phyloP scores from a whole-genome alignment of 83 land plant species.

The Picea engelmannii region DNA sequence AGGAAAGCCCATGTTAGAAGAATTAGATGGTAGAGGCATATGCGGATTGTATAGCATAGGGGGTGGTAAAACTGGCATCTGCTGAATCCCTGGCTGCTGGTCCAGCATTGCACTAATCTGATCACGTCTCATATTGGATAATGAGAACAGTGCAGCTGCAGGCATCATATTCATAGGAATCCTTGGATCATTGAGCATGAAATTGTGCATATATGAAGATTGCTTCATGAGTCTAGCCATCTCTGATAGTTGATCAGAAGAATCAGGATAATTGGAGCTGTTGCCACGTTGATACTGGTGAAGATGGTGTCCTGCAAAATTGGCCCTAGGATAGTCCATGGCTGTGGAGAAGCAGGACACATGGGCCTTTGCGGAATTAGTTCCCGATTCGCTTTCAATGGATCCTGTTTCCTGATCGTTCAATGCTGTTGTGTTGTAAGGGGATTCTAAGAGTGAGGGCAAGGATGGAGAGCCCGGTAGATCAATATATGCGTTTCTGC shows the following conservation, averaged over 20 bases:
- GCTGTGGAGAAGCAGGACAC: slow-evolving; percentile 5
- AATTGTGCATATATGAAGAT: no score
- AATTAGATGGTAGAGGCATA: neutral
- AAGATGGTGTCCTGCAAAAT: neutral
- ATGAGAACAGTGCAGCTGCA: neutral
- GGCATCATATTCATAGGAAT: neutral
- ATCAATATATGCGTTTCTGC: slow-evolving; percentile 3
- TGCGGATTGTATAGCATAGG: neutral
- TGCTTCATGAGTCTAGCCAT: neutral
- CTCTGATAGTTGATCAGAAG: slow-evolving; percentile 3
- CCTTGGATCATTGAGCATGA: no score
- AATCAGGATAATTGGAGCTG: neutral
- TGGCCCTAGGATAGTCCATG: neutral
- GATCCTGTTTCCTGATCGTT: slow-evolving; percentile 8
- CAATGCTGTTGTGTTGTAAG: no score
- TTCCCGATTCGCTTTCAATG: neutral
- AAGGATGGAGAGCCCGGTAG: slow-evolving; percentile 9
- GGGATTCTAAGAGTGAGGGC: slow-evolving; percentile 16
- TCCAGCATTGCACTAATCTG: no score
- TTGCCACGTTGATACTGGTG: neutral
- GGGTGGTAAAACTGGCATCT: no score
- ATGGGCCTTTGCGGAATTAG: neutral
- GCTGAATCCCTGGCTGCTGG: neutral
- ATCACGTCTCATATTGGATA: neutral
- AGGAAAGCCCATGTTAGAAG: neutral